Conservation (phyloP, 345 rosid genomes). For the Mercurialis annua region DNA sequence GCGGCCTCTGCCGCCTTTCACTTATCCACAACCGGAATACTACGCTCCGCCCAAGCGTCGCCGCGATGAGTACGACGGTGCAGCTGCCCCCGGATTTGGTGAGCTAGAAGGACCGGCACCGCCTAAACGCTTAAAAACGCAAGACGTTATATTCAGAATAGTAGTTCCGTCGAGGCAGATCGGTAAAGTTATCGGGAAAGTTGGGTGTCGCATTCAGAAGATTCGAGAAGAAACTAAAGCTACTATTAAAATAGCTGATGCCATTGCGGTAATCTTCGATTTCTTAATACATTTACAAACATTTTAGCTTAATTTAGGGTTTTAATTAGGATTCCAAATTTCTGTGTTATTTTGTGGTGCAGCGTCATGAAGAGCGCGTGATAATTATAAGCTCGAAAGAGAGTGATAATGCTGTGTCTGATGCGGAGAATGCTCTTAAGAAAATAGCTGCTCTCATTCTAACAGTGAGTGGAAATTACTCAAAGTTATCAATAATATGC, state of each 20-base stretch:
- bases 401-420: conserved; percentile 34
- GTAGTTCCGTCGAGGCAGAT: conserved; percentile 62
- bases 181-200: conserved; percentile 68
- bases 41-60: conserved; percentile 37
- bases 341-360: conserved; percentile 7
- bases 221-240: conserved; percentile 72
- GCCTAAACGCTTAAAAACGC: conserved; percentile 42
- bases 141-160: conserved; percentile 55
- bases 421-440: conserved; percentile 60
- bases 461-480: conserved; percentile 24
- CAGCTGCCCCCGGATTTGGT: conserved; percentile 18
- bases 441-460: conserved; percentile 52
- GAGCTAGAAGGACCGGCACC: conserved; percentile 30
- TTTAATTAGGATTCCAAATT: background rate
- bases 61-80: conserved; percentile 33
- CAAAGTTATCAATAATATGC: background rate
- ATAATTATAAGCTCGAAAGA: conserved; percentile 65
- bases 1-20: conserved; percentile 15
- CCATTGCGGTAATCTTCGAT: conserved; percentile 36
- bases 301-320: conserved; percentile 2
- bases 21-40: background rate
- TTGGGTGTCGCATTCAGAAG: conserved; percentile 60
- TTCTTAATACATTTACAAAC: background rate
- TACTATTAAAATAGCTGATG: conserved; percentile 61
- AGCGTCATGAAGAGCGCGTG: conserved; percentile 78